Evolutionary conservation across 352 stramenopile genomes (phyloP).

Genomic region (Pythium scleroteichum): DNA sequence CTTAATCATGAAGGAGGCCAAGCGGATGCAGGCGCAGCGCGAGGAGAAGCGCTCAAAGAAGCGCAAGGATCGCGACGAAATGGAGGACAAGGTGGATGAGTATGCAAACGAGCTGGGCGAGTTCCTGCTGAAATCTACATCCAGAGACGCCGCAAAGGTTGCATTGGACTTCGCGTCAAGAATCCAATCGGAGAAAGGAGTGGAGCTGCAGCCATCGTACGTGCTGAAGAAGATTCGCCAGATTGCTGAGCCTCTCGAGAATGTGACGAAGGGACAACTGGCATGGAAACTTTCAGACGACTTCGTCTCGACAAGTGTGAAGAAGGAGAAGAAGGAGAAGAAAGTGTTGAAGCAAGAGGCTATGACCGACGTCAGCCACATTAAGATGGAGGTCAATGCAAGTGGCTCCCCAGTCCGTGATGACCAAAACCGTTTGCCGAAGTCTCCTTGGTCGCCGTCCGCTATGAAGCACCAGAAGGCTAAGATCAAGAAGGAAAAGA

Average conservation of each 20-base stretch:
- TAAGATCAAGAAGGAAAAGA: conserved; percentile 36
- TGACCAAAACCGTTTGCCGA: conserved; percentile 27
- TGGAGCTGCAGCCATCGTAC: conserved; percentile 34
- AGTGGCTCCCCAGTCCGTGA: conserved; percentile 7
- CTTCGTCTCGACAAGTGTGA: conserved; percentile 12
- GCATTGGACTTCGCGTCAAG: conserved; percentile 42
- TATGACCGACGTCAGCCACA: conserved; percentile 7
- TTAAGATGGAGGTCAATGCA: conserved; percentile 11
- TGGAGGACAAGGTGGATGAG: conserved; percentile 67
- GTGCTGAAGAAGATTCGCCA: conserved; percentile 41
- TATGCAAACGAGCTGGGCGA: conserved; percentile 52
- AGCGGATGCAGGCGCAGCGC: conserved; percentile 80
- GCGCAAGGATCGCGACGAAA: conserved; percentile 67
- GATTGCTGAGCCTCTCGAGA: conserved; percentile 39
- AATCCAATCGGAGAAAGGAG: conserved; percentile 24
- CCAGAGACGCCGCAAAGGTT: conserved; percentile 36
- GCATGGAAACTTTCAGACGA: conserved; percentile 33
- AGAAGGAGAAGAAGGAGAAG: conserved; percentile 34
- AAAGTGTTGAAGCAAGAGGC: conserved; percentile 30
- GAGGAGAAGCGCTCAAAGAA: conserved; percentile 83
- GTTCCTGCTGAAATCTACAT: conserved; percentile 45
- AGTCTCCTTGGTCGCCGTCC: conserved; percentile 37
- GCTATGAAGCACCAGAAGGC: conserved; percentile 41
- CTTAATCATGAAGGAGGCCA: conserved; percentile 88
- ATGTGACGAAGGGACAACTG: conserved; percentile 29